These are phyloP conservation scores for Tulasnella sp. DNA, from an alignment of 768 basidiomycete species.

Conservation along the genomic window DNA sequence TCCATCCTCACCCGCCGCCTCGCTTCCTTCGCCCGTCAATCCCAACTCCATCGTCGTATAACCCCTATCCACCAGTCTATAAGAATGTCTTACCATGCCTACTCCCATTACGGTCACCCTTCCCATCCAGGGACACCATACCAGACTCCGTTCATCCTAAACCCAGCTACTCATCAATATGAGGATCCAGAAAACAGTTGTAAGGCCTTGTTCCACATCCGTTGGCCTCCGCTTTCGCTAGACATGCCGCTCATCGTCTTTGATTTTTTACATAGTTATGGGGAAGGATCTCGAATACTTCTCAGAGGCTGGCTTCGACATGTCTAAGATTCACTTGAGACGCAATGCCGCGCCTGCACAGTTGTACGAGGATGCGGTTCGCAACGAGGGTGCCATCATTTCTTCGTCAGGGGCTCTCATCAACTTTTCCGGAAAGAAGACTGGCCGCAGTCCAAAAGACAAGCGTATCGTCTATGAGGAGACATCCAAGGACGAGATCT, in stretches of 20 bases:
- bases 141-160: conserved; percentile 81
- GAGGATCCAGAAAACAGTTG: conserved; percentile 43
- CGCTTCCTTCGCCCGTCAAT: background rate
- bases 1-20: background rate
- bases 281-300: conserved; percentile 92
- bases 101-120: conserved; percentile 35
- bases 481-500: conserved; percentile 90
- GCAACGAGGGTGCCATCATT: conserved; percentile 97
- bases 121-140: conserved; percentile 52
- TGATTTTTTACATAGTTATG: conserved; percentile 46
- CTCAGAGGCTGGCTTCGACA: conserved; percentile 98
- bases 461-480: conserved; percentile 99
- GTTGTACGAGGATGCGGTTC: conserved; percentile 95
- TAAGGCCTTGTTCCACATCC: conserved; percentile 14
- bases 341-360: conserved; percentile 84
- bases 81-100: no score
- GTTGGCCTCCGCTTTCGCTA: conserved; percentile 15
- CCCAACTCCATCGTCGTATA: background rate
- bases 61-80: background rate
- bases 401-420: conserved; percentile 92
- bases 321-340: conserved; percentile 93
- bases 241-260: background rate
- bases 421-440: conserved; percentile 99
- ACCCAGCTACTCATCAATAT: conserved; percentile 65
- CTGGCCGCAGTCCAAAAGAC: conserved; percentile 94